Evolutionary conservation across 768 basidiomycete species (phyloP), one percentile per base, ranked within the genome.

Genomic region (Suillus tomentosus): DNA sequence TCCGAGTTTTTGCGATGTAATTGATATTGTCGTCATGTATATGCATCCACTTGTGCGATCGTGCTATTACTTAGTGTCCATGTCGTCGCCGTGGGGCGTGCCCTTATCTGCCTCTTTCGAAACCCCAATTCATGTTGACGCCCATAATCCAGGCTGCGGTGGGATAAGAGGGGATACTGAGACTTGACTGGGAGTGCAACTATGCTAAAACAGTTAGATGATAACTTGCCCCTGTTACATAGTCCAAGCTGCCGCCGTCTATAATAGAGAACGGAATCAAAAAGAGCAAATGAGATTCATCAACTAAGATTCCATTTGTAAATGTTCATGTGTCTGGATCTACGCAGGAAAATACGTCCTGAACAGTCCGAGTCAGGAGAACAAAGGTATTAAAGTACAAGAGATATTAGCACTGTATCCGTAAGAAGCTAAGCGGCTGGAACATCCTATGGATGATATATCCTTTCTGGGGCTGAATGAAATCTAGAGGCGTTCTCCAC

Each of bases 401-500:
- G 14, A 39, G 39, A 17, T 58, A 58, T 56, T 42, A 58, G 57
- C 17, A 42, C 57, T 27, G 17, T 42, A 3, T 27, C 39, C 24
- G 15, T 40, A 42, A 58, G 17, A 42, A 58, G 57, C 39, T 27
- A 58, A 58, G 57, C 17, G 24, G 24, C 15, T 34, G 19, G 62
- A 42, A 15, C 19, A 24, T 62, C 61, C 31, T 58, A 68, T 57
- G 24, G 64, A 48, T 64, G 56, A 62, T 63, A 48, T 54, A 58
- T 57, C 68, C 34, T 62, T 63, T 51, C 64, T 27, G 22, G 40
- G 37, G 54, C 56, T 57, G 31, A 37, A 36, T 34, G 27, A 24
- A 48, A 48, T 67, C 67, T 75, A 83, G 42, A 79, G 27, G 61
- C 75, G 72, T 67, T 81, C 79, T 60, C 84, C 84, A 24, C 86